A percentile compares a stretch with the other conserved stretches of the same genome.
phyloP scores from a whole-genome alignment of 225 moss, liverwort and hornwort genomes.

The Bryum argenteum region DNA sequence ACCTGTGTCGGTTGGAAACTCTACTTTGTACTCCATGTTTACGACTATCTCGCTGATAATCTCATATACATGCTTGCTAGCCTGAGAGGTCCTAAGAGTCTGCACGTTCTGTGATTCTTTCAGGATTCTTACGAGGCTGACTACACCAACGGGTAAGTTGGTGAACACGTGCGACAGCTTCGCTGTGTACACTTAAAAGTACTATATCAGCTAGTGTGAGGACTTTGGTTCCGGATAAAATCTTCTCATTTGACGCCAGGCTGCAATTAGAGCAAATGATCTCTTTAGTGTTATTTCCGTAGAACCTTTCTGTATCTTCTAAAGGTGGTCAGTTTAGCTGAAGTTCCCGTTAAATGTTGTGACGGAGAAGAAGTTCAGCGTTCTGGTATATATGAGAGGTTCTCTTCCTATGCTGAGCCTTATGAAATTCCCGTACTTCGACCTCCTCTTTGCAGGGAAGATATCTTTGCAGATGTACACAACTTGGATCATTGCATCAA shows the following conservation, averaged over 20 bases:
- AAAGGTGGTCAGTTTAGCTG: constrained; percentile 4
- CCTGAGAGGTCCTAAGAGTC: constrained; percentile 30
- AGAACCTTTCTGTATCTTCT: constrained; percentile 13
- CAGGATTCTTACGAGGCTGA: constrained; percentile 52
- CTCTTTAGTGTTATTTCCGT: constrained; percentile 20
- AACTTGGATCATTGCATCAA: constrained; percentile 96
- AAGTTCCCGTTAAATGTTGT: neutral
- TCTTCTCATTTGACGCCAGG: neutral
- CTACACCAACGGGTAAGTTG: constrained; percentile 44
- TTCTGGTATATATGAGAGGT: constrained; percentile 2
- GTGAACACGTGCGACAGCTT: constrained; percentile 2
- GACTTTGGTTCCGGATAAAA: neutral
- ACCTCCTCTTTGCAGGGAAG: constrained; percentile 56
- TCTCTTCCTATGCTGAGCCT: constrained; percentile 17
- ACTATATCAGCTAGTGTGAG: constrained; percentile 1
- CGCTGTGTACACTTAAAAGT: constrained; percentile 7
- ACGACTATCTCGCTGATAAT: constrained; percentile 6
- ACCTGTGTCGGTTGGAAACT: neutral
- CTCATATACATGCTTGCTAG: constrained; percentile 14
- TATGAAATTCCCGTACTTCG: constrained; percentile 17
- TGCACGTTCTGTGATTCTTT: constrained; percentile 19
- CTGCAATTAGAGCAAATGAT: constrained; percentile 13
- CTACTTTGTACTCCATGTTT: neutral
- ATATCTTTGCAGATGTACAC: constrained; percentile 81
- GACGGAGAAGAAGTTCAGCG: constrained; percentile 20